A percentile compares a stretch with the other conserved stretches of the same genome.
These are phyloP conservation scores for Entrophospora sp. DNA, from an alignment of 192 early-diverging fungal genomes.

Conservation along the genomic window DNA sequence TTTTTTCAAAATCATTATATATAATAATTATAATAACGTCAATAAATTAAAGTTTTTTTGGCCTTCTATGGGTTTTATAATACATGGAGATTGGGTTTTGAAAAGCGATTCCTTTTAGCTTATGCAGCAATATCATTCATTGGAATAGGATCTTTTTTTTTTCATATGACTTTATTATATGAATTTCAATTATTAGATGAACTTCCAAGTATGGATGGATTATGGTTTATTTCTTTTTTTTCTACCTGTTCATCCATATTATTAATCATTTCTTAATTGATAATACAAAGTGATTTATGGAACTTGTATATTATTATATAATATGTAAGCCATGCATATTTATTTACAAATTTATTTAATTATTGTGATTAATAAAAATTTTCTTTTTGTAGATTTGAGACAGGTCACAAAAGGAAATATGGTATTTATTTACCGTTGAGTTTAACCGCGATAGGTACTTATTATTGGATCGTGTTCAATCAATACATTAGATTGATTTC, in stretches of 20 bases:
- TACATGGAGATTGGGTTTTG: conserved; percentile 36
- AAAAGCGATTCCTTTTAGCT: conserved; percentile 46
- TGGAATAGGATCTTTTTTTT: conserved; percentile 64
- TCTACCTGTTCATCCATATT: too few relatives aligned
- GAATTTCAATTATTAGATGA: conserved; percentile 72
- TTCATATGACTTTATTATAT: conserved; percentile 70
- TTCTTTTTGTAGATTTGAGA: conserved; percentile 32
- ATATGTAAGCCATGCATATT: conserved; percentile 22
- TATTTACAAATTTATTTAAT: conserved; percentile 1
- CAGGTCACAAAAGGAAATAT: conserved; percentile 33
- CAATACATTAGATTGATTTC: conserved; percentile 46
- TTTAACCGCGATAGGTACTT: conserved; percentile 48
- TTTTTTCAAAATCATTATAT: background rate
- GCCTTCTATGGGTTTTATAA: conserved; percentile 51
- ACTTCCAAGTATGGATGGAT: conserved; percentile 53
- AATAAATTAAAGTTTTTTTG: conserved; percentile 34
- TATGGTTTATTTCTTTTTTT: background rate
- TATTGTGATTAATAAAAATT: conserved; percentile 16
- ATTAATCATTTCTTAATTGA: background rate
- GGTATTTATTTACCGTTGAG: conserved; percentile 34
- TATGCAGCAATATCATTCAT: conserved; percentile 53
- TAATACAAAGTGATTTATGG: conserved; percentile 44
- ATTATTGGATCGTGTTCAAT: conserved; percentile 45
- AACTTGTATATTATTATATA: conserved; percentile 44
- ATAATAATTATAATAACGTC: background rate